Evolutionary conservation across 2,329 filamentous ascomycete genomes (phyloP), one percentile per base, ranked within the genome.

Genomic region (Acrocalymma vagum): DNA sequence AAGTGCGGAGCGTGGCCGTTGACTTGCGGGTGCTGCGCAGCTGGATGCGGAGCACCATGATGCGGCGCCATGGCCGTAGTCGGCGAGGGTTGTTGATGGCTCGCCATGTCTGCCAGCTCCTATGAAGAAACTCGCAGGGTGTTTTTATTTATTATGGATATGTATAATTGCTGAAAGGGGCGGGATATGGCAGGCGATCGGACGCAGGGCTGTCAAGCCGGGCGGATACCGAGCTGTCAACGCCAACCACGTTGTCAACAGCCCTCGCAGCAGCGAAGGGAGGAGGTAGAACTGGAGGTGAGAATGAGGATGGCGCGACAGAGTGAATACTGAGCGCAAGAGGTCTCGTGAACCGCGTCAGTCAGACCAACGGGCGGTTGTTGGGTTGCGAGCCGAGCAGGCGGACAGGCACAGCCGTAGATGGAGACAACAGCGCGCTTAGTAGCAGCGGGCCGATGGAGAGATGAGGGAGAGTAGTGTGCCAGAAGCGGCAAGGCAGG

Each of bases 31-130:
- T 84, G 82, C n/a, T n/a, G n/a, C n/a, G n/a, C n/a, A 46, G 80
- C 81, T 14, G 81, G 79, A 54, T 87, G 83, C 42, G 86, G 83
- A 42, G 84, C 83, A 37, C 81, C 83, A 74, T 86, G 83, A 63
- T 85, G 83, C 45, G 78, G 76, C 50, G 80, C 76, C 74, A 92
- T 87, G 67, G 78, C 81, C 73, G 88, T 87, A 44, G 88, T 88
- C 26, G 89, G 88, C 59, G 89, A 93, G 27, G 86, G 85, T 65
- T 92, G 89, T 60, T 89, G 87, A 70, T 89, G 87, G 58, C 56
- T 66, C 34, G 86, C 85, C 86, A 90, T 90, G 48, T 37, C 26
- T 28, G 33, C 32, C 37, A 30, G 16, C 42, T 38, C 38, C 42
- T 44, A 48, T 38, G 16, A 15, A 26, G 16, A 21, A 32, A 43